These are phyloP conservation scores for Paraleonurus japonicus DNA, from an alignment of 257 asterid genomes.

Conservation along the genomic window DNA sequence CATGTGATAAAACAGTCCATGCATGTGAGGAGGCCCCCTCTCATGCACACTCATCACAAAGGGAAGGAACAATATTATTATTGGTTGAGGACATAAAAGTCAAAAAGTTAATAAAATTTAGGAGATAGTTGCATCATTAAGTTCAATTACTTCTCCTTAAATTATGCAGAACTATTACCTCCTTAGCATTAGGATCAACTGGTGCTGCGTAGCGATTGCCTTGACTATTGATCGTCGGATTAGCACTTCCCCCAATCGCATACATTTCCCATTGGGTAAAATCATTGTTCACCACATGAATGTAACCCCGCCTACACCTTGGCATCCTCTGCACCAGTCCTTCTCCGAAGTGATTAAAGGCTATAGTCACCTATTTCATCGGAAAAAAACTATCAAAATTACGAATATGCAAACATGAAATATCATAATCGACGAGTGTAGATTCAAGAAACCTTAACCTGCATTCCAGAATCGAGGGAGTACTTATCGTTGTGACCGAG, in stretches of 20 bases:
- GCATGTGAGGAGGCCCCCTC: slow-evolving; percentile 23
- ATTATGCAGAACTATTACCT: slow-evolving; percentile 33
- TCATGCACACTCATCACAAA: background rate
- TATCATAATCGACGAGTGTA: background rate
- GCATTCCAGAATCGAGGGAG: slow-evolving; percentile 77
- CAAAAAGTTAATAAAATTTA: slow-evolving; percentile 16
- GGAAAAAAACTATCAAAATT: background rate
- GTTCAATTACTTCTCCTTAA: background rate
- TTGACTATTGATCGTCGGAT: slow-evolving; percentile 65
- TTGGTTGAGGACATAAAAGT: slow-evolving; percentile 8
- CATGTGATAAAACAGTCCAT: slow-evolving; percentile 12
- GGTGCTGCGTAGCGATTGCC: slow-evolving; percentile 66
- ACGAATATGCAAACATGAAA: background rate
- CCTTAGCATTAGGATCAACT: slow-evolving; percentile 51
- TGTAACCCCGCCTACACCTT: slow-evolving; percentile 62
- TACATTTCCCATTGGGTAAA: slow-evolving; percentile 67
- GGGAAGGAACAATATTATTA: background rate
- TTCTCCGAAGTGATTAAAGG: slow-evolving; percentile 64
- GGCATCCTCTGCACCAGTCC: slow-evolving; percentile 72
- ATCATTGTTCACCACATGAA: slow-evolving; percentile 69
- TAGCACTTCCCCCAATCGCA: slow-evolving; percentile 68
- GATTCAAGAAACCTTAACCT: slow-evolving; percentile 39
- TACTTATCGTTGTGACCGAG: slow-evolving; percentile 66
- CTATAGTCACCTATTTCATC: slow-evolving; percentile 53
- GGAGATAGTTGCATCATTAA: background rate